phyloP scores from a whole-genome alignment of 176 grass and related monocot species.

The Triticum urartu region DNA sequence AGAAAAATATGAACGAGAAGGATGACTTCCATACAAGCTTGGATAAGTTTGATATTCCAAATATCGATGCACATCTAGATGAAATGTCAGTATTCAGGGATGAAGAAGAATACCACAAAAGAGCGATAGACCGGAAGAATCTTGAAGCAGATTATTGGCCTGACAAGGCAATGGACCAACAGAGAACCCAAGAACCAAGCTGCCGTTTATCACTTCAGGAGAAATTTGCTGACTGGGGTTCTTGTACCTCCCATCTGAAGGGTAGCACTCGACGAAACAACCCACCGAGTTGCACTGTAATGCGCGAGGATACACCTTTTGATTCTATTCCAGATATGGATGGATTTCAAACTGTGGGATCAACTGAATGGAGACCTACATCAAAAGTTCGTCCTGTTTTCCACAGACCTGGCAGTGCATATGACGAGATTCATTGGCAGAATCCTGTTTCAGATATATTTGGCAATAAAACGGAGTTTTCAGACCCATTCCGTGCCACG shows the following conservation, averaged over 20 bases:
- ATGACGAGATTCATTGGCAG: conserved; percentile 34
- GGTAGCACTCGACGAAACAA: conserved; percentile 16
- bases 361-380: conserved; percentile 34
- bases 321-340: conserved; percentile 21
- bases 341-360: conserved; percentile 25
- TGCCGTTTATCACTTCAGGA: conserved; percentile 45
- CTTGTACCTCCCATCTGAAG: conserved; percentile 34
- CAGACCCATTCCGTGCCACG: conserved; percentile 1
- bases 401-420: conserved; percentile 19
- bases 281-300: conserved; percentile 13
- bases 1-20: conserved; percentile 34
- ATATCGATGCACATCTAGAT: conserved; percentile 37
- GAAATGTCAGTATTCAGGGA: conserved; percentile 23
- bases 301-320: conserved; percentile 31
- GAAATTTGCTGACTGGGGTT: conserved; percentile 43
- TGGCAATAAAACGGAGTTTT: conserved; percentile 26
- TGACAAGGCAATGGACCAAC: conserved; percentile 17
- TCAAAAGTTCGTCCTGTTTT: conserved; percentile 40
- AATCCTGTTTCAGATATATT: conserved; percentile 40
- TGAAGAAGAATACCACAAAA: conserved; percentile 34
- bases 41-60: conserved; percentile 41
- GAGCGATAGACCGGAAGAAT: conserved; percentile 24
- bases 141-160: conserved; percentile 37
- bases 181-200: conserved; percentile 40
- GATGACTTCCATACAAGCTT: conserved; percentile 37